Percentiles rank a stretch among this genome's conserved stretches.
These are phyloP conservation scores for Babesia ovis DNA, from an alignment of 169 alveolate genomes.

Conservation along the genomic window DNA sequence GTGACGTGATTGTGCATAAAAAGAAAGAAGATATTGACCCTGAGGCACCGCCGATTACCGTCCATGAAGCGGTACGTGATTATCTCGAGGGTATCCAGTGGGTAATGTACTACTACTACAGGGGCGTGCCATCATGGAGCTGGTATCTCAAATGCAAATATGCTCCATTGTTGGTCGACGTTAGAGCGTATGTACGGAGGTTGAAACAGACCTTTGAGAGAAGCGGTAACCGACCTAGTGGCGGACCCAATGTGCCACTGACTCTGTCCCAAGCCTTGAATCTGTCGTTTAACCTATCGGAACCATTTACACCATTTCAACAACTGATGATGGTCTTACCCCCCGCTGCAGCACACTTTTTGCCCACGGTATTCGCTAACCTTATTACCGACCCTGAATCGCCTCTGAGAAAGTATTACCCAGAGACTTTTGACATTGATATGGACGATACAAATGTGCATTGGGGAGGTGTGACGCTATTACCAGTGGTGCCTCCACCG, in stretches of 20 bases:
- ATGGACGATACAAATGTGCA: conserved; percentile 77
- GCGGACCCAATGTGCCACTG: neutral
- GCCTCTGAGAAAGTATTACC: conserved; percentile 68
- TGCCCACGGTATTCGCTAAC: conserved; percentile 64
- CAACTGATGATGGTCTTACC: conserved; percentile 77
- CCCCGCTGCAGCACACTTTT: conserved; percentile 65
- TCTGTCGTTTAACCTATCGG: conserved; percentile 32
- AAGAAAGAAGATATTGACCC: conserved; percentile 73
- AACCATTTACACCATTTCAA: conserved; percentile 73
- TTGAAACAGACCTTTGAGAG: neutral
- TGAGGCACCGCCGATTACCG: conserved; percentile 72
- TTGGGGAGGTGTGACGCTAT: conserved; percentile 79
- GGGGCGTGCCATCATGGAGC: conserved; percentile 93
- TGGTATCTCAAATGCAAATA: conserved; percentile 94
- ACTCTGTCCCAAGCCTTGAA: conserved; percentile 38
- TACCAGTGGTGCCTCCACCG: conserved; percentile 57
- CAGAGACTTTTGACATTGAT: conserved; percentile 71
- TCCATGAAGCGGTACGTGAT: conserved; percentile 81
- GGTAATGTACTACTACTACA: conserved; percentile 91
- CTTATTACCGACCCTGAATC: conserved; percentile 66
- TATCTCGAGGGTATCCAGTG: conserved; percentile 95
- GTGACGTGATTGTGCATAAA: conserved; percentile 77
- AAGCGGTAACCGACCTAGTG: neutral
- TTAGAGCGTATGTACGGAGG: conserved; percentile 24
- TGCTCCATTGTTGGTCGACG: conserved; percentile 87